Evolutionary conservation across 129 eudicot genomes (phyloP).

Genomic region (Flaveria ramosissima): DNA sequence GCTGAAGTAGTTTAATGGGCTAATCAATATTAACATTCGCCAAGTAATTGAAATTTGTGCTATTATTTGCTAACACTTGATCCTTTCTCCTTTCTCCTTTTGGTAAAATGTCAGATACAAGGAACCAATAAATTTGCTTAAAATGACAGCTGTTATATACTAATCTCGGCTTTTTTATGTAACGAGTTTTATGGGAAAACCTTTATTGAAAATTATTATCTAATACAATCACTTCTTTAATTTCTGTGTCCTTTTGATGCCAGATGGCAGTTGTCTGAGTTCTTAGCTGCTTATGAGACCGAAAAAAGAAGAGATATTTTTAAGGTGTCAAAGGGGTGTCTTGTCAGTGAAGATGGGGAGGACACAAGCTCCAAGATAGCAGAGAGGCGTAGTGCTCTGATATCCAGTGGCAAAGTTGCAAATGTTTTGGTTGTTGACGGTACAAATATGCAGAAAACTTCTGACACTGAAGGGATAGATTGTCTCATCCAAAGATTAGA

Average conservation of each 20-base stretch:
- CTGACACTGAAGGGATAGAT: constrained; percentile 40
- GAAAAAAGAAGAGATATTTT: constrained; percentile 37
- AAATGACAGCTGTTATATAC: background rate
- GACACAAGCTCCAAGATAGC: constrained; percentile 39
- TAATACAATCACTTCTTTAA: background rate
- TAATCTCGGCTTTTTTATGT: background rate
- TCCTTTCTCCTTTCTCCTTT: background rate
- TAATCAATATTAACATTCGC: background rate
- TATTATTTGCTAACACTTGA: background rate
- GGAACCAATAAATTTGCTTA: constrained; percentile 16
- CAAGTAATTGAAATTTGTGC: background rate
- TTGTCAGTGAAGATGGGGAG: constrained; percentile 33
- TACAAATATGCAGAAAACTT: constrained; percentile 21
- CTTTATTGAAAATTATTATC: background rate
- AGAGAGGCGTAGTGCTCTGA: constrained; percentile 48
- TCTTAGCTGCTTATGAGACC: constrained; percentile 37
- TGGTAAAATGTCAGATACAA: background rate
- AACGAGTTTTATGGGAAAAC: background rate
- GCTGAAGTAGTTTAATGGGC: constrained; percentile 8
- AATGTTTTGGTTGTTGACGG: constrained; percentile 50
- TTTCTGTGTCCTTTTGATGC: constrained; percentile 10
- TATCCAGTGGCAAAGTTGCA: constrained; percentile 75
- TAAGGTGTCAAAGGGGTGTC: constrained; percentile 44
- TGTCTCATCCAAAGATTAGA: constrained; percentile 42
- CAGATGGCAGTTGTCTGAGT: constrained; percentile 53